phyloP scores from a whole-genome alignment of 2,329 filamentous ascomycete genomes.

The Monosporascus sp. region DNA sequence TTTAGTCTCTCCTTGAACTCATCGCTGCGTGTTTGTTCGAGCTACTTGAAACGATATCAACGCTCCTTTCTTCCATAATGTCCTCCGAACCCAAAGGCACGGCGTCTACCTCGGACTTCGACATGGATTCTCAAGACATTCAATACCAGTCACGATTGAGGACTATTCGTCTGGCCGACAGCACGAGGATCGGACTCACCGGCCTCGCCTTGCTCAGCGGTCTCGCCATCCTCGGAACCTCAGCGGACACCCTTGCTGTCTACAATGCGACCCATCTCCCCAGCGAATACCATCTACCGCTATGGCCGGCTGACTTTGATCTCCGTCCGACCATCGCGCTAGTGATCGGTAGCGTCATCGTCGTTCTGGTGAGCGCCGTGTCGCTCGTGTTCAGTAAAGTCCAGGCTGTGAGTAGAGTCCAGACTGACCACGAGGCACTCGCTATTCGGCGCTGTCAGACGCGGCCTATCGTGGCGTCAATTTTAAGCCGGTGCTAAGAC shows the following conservation, averaged over 20 bases:
- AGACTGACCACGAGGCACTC: not conserved
- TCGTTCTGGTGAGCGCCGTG: constrained; percentile 42
- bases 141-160: constrained; percentile 31
- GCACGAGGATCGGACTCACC: constrained; percentile 42
- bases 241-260: constrained; percentile 48
- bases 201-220: constrained; percentile 45
- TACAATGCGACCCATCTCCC: constrained; percentile 51
- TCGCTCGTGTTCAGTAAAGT: constrained; percentile 46
- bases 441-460: no score
- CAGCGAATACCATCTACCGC: constrained; percentile 41
- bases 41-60: constrained; percentile 7
- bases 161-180: constrained; percentile 37
- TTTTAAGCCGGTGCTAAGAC: constrained; percentile 6
- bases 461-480: not conserved
- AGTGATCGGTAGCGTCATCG: constrained; percentile 45
- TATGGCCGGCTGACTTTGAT: constrained; percentile 56
- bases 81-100: constrained; percentile 34
- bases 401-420: constrained; percentile 38
- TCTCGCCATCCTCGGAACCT: constrained; percentile 48
- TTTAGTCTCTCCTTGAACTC: constrained; percentile 4
- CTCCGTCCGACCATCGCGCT: constrained; percentile 51
- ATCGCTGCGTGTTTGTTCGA: constrained; percentile 1
- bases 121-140: constrained; percentile 39
- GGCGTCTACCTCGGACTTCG: constrained; percentile 42
- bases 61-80: constrained; percentile 16